A percentile compares a stretch with the other conserved stretches of the same genome.
Evolutionary conservation across 225 moss, liverwort and hornwort genomes (phyloP).

Genomic region (Rhytidiadelphus loreus): DNA sequence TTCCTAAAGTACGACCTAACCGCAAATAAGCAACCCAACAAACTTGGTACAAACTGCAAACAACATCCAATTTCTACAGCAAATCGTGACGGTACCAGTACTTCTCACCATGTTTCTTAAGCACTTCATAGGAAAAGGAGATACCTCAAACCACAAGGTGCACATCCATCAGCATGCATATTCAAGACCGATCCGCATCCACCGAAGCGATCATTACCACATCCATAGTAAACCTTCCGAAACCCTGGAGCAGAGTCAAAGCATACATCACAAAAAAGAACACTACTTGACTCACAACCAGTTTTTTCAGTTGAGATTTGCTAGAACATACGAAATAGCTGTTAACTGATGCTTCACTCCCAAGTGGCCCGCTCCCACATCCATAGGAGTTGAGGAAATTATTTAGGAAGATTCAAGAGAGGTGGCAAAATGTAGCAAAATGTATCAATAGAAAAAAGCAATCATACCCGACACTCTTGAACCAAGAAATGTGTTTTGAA

Average conservation of each 20-base stretch:
- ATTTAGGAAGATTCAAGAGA: neutral
- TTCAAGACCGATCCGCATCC: constrained; percentile 86
- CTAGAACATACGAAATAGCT: neutral
- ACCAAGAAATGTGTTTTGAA: neutral
- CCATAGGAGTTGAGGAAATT: neutral
- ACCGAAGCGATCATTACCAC: constrained; percentile 87
- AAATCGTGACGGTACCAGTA: neutral
- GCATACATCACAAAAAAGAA: neutral
- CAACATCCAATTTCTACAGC: neutral
- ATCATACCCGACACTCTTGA: neutral
- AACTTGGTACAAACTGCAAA: neutral
- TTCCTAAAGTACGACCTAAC: neutral
- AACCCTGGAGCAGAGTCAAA: constrained; percentile 38
- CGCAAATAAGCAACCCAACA: neutral
- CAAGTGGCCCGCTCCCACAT: neutral
- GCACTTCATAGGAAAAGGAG: neutral
- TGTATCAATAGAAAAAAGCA: neutral
- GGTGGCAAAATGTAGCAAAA: neutral
- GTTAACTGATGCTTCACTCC: neutral
- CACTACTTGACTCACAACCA: neutral
- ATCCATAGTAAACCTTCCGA: constrained; percentile 79
- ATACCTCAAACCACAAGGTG: constrained; percentile 72
- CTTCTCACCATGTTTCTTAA: neutral
- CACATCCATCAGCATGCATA: constrained; percentile 67
- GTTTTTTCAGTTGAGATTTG: neutral